Evolutionary conservation across 108 stramenopile species (phyloP).

Genomic region (Discostella stelligeroides): DNA sequence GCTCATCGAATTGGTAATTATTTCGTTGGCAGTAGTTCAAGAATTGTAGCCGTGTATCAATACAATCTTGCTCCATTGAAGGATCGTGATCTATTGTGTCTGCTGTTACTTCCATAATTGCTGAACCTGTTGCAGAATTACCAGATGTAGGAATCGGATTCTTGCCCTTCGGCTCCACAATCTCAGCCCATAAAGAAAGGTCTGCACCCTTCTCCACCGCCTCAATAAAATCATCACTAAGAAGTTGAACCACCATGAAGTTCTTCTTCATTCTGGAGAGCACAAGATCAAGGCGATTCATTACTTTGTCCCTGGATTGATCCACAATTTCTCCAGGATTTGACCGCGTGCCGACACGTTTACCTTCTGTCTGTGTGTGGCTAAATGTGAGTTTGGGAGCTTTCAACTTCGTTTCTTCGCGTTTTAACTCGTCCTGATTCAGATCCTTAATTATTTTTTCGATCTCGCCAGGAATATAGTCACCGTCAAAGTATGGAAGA

Average conservation of each 20-base stretch:
- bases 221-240: conserved; percentile 62
- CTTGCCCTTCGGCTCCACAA: conserved; percentile 49
- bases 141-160: conserved; percentile 33
- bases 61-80: conserved; percentile 73
- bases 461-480: conserved; percentile 94
- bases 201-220: conserved; percentile 65
- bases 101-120: conserved; percentile 16
- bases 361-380: conserved; percentile 46
- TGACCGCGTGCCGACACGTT: conserved; percentile 60
- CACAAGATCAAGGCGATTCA: conserved; percentile 65
- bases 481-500: conserved; percentile 95
- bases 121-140: background rate
- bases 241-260: conserved; percentile 80
- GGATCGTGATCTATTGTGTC: conserved; percentile 77
- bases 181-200: conserved; percentile 62
- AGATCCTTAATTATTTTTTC: conserved; percentile 88
- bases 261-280: conserved; percentile 82
- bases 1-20: conserved; percentile 96
- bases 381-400: conserved; percentile 12
- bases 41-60: conserved; percentile 91
- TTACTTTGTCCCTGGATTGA: conserved; percentile 68
- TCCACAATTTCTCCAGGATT: conserved; percentile 65
- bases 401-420: conserved; percentile 34
- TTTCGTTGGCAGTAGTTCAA: conserved; percentile 93
- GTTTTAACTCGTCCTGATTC: conserved; percentile 38